Percentiles rank a stretch among this genome's conserved stretches.
Conservation (phyloP, 805 yeast species). For the Candida succiphila region DNA sequence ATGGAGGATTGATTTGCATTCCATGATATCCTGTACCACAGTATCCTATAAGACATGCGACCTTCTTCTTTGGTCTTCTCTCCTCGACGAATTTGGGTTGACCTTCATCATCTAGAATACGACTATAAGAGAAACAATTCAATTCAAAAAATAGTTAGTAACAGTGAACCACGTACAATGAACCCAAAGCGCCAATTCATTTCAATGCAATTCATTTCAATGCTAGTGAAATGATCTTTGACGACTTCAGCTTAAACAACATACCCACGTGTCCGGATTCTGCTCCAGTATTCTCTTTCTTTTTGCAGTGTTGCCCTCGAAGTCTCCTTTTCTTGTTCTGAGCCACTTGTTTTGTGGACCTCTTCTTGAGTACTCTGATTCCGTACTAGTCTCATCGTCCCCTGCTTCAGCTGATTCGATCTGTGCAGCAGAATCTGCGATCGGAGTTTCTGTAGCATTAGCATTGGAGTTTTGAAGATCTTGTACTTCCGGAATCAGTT, state of each 20-base stretch:
- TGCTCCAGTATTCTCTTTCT: constrained; percentile 19
- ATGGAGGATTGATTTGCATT: constrained; percentile 87
- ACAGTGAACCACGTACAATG: neutral
- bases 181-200: neutral
- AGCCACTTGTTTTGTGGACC: constrained; percentile 11
- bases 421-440: neutral
- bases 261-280: constrained; percentile 46
- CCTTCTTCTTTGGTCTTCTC: constrained; percentile 79
- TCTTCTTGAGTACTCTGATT: constrained; percentile 2
- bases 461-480: neutral
- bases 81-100: constrained; percentile 46
- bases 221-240: neutral
- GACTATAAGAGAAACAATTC: constrained; percentile 18
- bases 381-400: constrained; percentile 2
- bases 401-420: neutral
- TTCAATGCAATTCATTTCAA: constrained; percentile 7
- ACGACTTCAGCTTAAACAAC: constrained; percentile 20
- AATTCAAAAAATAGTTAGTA: constrained; percentile 7
- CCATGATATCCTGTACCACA: constrained; percentile 97
- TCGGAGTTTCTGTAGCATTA: neutral
- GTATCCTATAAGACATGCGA: constrained; percentile 84
- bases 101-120: constrained; percentile 50
- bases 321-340: constrained; percentile 18
- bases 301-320: constrained; percentile 16
- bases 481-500: neutral